These are phyloP conservation scores for Keqinozyma sinolaborantium DNA, from an alignment of 1,139 yeast genomes.

Conservation along the genomic window DNA sequence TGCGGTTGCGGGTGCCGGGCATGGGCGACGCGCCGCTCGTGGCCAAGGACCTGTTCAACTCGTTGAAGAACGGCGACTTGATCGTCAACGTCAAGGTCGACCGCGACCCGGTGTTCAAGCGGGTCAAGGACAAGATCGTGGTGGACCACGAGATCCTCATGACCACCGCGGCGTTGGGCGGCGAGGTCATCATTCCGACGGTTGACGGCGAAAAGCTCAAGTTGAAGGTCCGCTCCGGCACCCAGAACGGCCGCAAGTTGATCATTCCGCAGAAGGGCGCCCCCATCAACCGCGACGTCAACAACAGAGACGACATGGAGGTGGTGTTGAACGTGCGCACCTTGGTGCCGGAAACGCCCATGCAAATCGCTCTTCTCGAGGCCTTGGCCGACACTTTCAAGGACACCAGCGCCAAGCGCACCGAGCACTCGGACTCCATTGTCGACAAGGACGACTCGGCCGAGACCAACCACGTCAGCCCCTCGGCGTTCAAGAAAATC, in stretches of 20 bases:
- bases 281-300: slow-evolving; percentile 57
- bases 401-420: slow-evolving; percentile 73
- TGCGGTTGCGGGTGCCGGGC: slow-evolving; percentile 77
- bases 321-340: slow-evolving; percentile 73
- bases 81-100: slow-evolving; percentile 75
- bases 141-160: slow-evolving; percentile 69
- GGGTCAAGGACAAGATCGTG: slow-evolving; percentile 63
- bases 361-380: slow-evolving; percentile 88
- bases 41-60: slow-evolving; percentile 62
- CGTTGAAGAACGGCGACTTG: slow-evolving; percentile 78
- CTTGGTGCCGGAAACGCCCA: slow-evolving; percentile 73
- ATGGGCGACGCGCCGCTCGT: slow-evolving; percentile 88
- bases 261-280: slow-evolving; percentile 87
- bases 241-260: slow-evolving; percentile 71
- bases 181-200: slow-evolving; percentile 83
- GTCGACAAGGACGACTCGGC: not conserved
- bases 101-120: slow-evolving; percentile 66
- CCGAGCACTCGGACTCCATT: slow-evolving; percentile 28
- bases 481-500: not conserved
- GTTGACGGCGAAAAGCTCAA: slow-evolving; percentile 73
- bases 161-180: slow-evolving; percentile 97
- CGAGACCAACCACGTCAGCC: not conserved
- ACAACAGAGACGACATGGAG: slow-evolving; percentile 76
- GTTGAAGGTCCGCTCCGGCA: slow-evolving; percentile 81
- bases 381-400: slow-evolving; percentile 90